These are phyloP conservation scores for Hemerocallis citrina DNA, from an alignment of 106 monocot genomes.

Conservation along the genomic window DNA sequence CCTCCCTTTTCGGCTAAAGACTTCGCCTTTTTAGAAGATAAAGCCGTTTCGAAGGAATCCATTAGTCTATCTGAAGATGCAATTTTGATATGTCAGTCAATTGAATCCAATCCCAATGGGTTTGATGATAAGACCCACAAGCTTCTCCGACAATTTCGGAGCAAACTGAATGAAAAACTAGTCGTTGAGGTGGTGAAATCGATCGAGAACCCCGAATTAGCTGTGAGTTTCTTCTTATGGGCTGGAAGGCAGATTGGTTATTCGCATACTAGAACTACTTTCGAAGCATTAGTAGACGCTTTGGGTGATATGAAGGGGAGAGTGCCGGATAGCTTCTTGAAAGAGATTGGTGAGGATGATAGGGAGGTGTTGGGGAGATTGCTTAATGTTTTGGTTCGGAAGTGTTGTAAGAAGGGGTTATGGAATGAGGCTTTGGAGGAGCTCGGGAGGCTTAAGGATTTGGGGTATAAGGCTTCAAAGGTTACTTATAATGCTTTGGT, in stretches of 20 bases:
- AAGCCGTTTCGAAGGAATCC: not conserved
- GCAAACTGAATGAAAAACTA: conserved; percentile 39
- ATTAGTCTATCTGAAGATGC: conserved; percentile 23
- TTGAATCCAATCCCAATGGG: conserved; percentile 20
- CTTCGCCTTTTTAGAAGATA: conserved; percentile 57
- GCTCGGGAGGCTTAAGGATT: conserved; percentile 85
- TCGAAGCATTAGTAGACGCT: conserved; percentile 47
- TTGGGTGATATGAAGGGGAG: conserved; percentile 36
- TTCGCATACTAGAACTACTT: conserved; percentile 39
- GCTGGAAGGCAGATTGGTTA: conserved; percentile 87
- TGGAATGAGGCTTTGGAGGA: conserved; percentile 80
- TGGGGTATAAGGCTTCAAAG: conserved; percentile 58
- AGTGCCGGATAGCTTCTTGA: conserved; percentile 40
- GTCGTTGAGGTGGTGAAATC: conserved; percentile 60
- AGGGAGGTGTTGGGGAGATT: conserved; percentile 70
- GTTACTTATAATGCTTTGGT: conserved; percentile 68
- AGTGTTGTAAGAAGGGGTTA: conserved; percentile 60
- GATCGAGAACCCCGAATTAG: conserved; percentile 36
- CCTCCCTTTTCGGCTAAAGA: conserved; percentile 37
- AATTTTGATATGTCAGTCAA: conserved; percentile 37
- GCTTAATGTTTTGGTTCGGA: conserved; percentile 70
- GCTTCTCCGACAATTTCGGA: conserved; percentile 58
- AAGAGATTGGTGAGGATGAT: conserved; percentile 68
- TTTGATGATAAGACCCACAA: conserved; percentile 48
- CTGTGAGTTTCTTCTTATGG: conserved; percentile 81